phyloP scores from a whole-genome alignment of 768 basidiomycete genomes.

The Boletus edulis region DNA sequence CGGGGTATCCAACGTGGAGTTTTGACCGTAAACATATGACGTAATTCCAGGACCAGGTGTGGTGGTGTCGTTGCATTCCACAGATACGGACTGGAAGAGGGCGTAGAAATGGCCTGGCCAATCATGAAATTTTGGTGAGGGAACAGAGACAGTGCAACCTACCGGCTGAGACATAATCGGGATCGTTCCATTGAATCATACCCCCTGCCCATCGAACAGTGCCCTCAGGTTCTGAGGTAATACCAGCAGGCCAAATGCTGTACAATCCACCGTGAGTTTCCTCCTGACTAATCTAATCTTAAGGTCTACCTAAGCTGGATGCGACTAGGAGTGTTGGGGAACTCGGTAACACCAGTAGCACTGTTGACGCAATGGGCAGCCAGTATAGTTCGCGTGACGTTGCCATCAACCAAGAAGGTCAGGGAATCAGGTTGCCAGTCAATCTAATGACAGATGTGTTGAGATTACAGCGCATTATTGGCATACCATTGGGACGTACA shows the following conservation, averaged over 20 bases:
- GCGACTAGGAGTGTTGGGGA: conserved; percentile 76
- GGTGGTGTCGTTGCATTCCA: conserved; percentile 59
- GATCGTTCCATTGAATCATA: conserved; percentile 78
- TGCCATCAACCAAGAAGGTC: conserved; percentile 68
- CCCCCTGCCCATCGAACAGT: conserved; percentile 80
- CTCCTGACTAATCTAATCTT: neutral
- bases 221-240: conserved; percentile 55
- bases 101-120: conserved; percentile 66
- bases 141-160: conserved; percentile 6
- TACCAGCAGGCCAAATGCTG: conserved; percentile 82
- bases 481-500: conserved; percentile 37
- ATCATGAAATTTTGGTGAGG: neutral
- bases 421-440: conserved; percentile 76
- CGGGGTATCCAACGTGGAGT: conserved; percentile 52
- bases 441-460: conserved; percentile 43
- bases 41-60: conserved; percentile 45
- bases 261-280: conserved; percentile 3
- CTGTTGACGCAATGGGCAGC: conserved; percentile 55
- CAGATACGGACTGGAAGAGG: conserved; percentile 55
- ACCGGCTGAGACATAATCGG: conserved; percentile 72
- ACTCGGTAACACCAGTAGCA: conserved; percentile 53
- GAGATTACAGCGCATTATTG: neutral
- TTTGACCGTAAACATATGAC: conserved; percentile 63
- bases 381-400: conserved; percentile 64
- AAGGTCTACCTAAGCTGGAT: conserved; percentile 70